A percentile compares a stretch with the other conserved stretches of the same genome.
Evolutionary conservation across 331 rosid genomes (phyloP).

Genomic region (Acacia pycnantha): DNA sequence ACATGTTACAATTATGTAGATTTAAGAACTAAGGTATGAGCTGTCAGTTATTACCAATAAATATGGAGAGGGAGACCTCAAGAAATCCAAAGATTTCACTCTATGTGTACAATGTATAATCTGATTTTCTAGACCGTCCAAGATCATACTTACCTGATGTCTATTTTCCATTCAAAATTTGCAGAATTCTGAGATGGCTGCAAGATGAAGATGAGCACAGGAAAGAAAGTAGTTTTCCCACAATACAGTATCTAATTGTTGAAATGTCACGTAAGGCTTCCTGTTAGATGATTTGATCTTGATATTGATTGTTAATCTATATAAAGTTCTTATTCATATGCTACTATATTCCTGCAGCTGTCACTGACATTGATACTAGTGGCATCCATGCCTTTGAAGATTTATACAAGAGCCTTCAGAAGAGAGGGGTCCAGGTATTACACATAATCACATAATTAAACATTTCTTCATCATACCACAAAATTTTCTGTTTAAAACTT

Average conservation of each 20-base stretch:
- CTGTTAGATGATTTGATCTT: not conserved
- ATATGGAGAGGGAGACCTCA: not conserved
- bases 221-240: slow-evolving; percentile 21
- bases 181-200: slow-evolving; percentile 79
- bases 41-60: not conserved
- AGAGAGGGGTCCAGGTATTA: slow-evolving; percentile 56
- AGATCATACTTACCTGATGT: not conserved
- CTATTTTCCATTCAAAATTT: not conserved
- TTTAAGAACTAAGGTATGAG: not conserved
- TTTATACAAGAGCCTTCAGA: slow-evolving; percentile 46
- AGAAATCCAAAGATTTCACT: not conserved
- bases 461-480: not conserved
- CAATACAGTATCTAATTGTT: slow-evolving; percentile 42
- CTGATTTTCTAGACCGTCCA: not conserved
- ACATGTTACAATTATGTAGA: not conserved
- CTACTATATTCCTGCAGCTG: slow-evolving; percentile 45
- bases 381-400: slow-evolving; percentile 77
- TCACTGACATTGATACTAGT: slow-evolving; percentile 74
- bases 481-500: not conserved
- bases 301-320: not conserved
- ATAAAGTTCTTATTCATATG: not conserved
- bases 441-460: not conserved
- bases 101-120: not conserved
- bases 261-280: slow-evolving; percentile 84
- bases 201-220: slow-evolving; percentile 50